Evolutionary conservation across 768 basidiomycete species (phyloP), one percentile per base, ranked within the genome.

Genomic region (Chiua virens): DNA sequence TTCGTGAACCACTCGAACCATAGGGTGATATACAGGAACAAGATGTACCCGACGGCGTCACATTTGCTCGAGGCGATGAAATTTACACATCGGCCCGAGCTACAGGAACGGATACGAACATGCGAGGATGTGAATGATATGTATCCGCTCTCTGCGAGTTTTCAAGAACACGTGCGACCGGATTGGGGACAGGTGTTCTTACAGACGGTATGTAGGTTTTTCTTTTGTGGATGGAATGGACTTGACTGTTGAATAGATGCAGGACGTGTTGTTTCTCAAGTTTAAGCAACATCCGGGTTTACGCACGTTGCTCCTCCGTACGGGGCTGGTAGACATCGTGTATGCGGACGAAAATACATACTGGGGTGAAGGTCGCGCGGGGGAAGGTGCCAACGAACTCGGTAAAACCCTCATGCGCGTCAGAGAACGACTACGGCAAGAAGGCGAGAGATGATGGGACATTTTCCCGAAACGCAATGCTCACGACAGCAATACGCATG

Each of bases 21-120:
- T 58, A 74, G 73, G 4, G 77, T 92, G 20, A 48, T 82, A 46
- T 84, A 82, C 64, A 64, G 73, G 30, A 74, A 80, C 27, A 72
- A 71, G 46, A 65, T 68, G 37, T 92, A 84, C 57, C 86, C 86
- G 3, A 86, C 82, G 2, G 89, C 85, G 9, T 67, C 83, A 58
- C 89, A 92, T 56, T 74, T 92, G 18, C 77, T 82, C 47, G 87
- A 92, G 67, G 87, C 88, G 10, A 71, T 87, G 60, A 87, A 86
- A 63, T 91, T 82, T 65, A 60, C 81, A 32, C 65, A 72, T 21
- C 71, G 73, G 3, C 80, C 79, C 0, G 76, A 79, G 0, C 57
- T 86, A 17, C 81, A 82, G 11, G 82, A 87, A 48, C 58, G 59
- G 22, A 85, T 91, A 49, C 75, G 86, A 45, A 59, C 53, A 11